phyloP scores from a whole-genome alignment of 495 filamentous ascomycete genomes.

The Staphylotrichum longicolle region DNA sequence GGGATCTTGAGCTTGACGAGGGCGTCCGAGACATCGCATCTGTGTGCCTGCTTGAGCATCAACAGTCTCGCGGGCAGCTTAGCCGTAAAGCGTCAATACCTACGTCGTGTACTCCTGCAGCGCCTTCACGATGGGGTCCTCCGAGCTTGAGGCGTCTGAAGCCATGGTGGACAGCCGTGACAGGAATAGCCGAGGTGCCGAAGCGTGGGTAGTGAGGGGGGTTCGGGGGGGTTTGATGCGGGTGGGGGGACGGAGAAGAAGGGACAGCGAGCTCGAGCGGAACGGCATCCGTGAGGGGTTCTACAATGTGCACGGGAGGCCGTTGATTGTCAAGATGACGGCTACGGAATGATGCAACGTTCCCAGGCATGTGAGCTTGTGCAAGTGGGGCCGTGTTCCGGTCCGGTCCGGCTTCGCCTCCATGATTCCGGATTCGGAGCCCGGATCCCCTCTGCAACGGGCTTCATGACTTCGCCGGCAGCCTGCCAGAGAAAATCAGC shows the following conservation, averaged over 20 bases:
- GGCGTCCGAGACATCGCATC: conserved; percentile 49
- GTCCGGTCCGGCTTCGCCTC: conserved; percentile 1
- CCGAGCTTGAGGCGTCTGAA: conserved; percentile 8
- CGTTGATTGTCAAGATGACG: too few species aligned
- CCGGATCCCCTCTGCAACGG: not conserved
- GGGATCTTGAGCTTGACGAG: conserved; percentile 49
- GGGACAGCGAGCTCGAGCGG: too few species aligned
- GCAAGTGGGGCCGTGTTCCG: conserved; percentile 11
- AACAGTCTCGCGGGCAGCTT: too few species aligned
- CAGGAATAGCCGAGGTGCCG: conserved; percentile 20
- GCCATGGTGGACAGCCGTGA: conserved; percentile 21
- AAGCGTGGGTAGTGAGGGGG: not conserved
- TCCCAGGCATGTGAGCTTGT: not conserved
- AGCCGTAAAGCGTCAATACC: conserved; percentile 2
- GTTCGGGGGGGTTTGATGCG: too few species aligned
- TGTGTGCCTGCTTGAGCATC: conserved; percentile 7
- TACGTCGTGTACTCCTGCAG: conserved; percentile 47
- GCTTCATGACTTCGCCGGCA: too few species aligned
- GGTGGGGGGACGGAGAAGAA: too few species aligned
- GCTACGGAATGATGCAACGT: not conserved
- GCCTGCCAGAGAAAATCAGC: too few species aligned
- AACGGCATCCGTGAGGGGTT: too few species aligned
- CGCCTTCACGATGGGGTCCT: conserved; percentile 40
- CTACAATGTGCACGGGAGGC: too few species aligned
- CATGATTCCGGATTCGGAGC: not conserved